phyloP scores from a whole-genome alignment of 2,329 filamentous ascomycete genomes.

The Colletotrichum tamarilloi region DNA sequence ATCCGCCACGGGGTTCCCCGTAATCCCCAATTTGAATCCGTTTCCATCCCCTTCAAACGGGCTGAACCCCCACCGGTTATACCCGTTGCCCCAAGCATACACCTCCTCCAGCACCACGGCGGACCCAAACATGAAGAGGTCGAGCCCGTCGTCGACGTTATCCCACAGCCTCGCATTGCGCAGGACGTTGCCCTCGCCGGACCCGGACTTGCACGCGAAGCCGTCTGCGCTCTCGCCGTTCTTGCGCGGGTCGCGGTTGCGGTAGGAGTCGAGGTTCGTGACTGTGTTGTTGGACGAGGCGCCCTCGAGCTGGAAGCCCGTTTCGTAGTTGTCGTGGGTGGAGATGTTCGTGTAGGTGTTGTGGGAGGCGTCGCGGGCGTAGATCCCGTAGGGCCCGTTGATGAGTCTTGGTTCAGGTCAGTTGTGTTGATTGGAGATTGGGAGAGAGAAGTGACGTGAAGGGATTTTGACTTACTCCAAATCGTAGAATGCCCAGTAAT shows the following conservation, averaged over 20 bases:
- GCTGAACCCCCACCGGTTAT: slow-evolving; percentile 54
- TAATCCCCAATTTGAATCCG: slow-evolving; percentile 57
- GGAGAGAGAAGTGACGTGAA: too few species aligned
- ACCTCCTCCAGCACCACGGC: slow-evolving; percentile 54
- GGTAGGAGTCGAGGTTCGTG: slow-evolving; percentile 52
- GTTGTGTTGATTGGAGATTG: neutral
- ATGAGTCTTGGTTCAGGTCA: slow-evolving; percentile 36
- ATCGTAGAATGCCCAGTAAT: slow-evolving; percentile 57
- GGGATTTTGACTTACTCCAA: slow-evolving; percentile 38
- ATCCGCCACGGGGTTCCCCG: slow-evolving; percentile 51
- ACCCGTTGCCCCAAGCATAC: slow-evolving; percentile 57
- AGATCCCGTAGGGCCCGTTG: slow-evolving; percentile 48
- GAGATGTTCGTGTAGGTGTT: slow-evolving; percentile 46
- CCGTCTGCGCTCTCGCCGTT: slow-evolving; percentile 61
- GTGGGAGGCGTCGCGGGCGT: slow-evolving; percentile 45
- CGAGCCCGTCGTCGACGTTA: slow-evolving; percentile 60
- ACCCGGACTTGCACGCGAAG: slow-evolving; percentile 57
- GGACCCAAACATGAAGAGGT: slow-evolving; percentile 54
- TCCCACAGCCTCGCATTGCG: slow-evolving; percentile 57
- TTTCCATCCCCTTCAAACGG: slow-evolving; percentile 58
- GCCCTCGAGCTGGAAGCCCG: slow-evolving; percentile 47
- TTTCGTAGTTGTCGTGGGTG: slow-evolving; percentile 49
- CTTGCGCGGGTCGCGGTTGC: slow-evolving; percentile 57
- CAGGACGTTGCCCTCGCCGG: slow-evolving; percentile 56
- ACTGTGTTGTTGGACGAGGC: slow-evolving; percentile 48